Base-by-base conservation (phyloP, 1,284 basidiomycete genomes). In the Macrocybe sp. region DNA sequence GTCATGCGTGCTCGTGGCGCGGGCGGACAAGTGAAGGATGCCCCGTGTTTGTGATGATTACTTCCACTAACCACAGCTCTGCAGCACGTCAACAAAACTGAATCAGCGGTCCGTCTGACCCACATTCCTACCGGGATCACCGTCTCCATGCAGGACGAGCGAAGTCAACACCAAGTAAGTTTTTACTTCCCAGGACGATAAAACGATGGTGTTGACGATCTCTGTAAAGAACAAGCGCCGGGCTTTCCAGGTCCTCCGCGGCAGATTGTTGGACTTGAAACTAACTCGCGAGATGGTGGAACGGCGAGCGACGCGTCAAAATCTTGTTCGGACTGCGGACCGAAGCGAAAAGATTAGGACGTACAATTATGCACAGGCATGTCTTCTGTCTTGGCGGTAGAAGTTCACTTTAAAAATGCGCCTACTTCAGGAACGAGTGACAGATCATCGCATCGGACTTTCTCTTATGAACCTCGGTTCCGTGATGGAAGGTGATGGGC, bases 91-190 rank as follows among this genome's bases (percentile, higher is more conserved):
- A 99, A 99, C 72, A 93, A 92, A 76, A 99, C 96, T 0, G 97
- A 99, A 67, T 97, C 94, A 0, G 97, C 97, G 1, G 92, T 99
- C n/a, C 85, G 97, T 1, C 68, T 99, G 33, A 97, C 94, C 0
- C 97, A 99, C 59, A 69, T 91, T 9, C 96, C 97, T 0, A 92
- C 93, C 1, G 94, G 95, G 0, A 90, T 98, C 48, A 89, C 86
- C 0, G 97, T 99, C 7, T 95, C 93, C 3, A 98, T 98, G 92
- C 97, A 99, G 70, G 96, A 99, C 59, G 94, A 95, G 54, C 81
- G 97, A 7, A 93, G 89, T 60, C 96, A 99, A 63, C 96, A 99
- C 63, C 89, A 92, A 70, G 91, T 91, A 51, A 8, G 70, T 22
- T 30, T 28, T 7, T 14, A 14, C 30, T 10, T 5, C 39, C 16